Evolutionary conservation across 2,329 filamentous ascomycete species (phyloP), one percentile per base, ranked within the genome.

Genomic region (Alternaria rosae): DNA sequence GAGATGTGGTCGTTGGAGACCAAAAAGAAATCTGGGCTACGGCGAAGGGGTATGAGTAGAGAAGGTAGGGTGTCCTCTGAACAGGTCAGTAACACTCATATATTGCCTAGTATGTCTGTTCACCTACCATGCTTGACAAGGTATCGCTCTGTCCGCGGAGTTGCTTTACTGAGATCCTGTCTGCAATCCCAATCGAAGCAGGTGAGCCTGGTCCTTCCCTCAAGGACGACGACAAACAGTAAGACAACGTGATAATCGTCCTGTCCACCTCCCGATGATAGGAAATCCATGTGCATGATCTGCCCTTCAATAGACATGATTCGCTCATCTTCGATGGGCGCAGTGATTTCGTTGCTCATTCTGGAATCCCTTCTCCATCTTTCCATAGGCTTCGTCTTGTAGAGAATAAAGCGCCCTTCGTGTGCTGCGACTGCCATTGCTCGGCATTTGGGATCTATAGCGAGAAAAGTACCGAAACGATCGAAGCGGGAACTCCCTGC

Each of bases 201-300:
- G 47, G 83, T 76, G 28, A 85, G 77, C 57, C 83, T 82, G 17
- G 82, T 85, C 61, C 76, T 77, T 3, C 82, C 78, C 25, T 81
- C 65, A 30, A 80, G 74, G 4, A 78, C 72, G 20, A 88, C 78
- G 20, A 90, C 77, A 21, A 97, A 81, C 11, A 97, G 82, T 4
- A 98, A 84, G n/a, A 96, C 89, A 44, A 96, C 87, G 56, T 89
- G 84, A 10, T 88, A 85, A 62, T 94, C 89, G 55, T 88, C 85
- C 0, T 85, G 79, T 10, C 85, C 84, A 12, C 91, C 91, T 64
- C 86, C 84, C 8, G 93, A 92, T 61, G 91, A 88, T 3, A 99
- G 84, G 67, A 98, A 99, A 21, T 93, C 91, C 84, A 97, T 89
- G 69, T 92, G 91, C 70, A 94, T 85, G 57, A 98, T 92, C n/a